Evolutionary conservation across 163 green algal genomes (phyloP).

Genomic region (Coccomyxa subellipsoidea): DNA sequence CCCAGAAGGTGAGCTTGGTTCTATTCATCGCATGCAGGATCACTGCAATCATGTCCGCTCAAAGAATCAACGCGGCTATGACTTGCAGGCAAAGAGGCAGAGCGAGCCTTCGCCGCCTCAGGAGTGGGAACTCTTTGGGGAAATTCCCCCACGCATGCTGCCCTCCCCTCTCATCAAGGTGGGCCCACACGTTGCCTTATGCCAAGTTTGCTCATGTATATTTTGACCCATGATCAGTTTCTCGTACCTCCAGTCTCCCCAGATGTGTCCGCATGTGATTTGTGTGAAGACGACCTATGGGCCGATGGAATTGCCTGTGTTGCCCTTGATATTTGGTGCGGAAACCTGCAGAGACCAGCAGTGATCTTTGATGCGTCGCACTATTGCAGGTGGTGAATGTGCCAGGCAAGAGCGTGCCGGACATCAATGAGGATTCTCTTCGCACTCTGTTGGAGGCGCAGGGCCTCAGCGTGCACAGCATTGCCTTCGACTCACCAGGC

Average conservation of each 20-base stretch:
- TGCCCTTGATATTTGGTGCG: background rate
- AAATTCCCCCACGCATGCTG: conserved; percentile 27
- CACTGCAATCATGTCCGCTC: no score
- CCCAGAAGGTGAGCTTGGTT: background rate
- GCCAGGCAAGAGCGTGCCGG: background rate
- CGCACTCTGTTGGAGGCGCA: conserved; percentile 17
- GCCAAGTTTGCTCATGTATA: no score
- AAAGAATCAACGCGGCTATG: no score
- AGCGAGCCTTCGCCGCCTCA: background rate
- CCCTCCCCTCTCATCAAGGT: conserved; percentile 28
- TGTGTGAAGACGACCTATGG: no score
- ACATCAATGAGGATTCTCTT: conserved; percentile 15
- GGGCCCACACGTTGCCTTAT: no score
- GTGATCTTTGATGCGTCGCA: background rate
- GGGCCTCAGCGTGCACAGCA: conserved; percentile 21
- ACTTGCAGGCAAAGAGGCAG: background rate
- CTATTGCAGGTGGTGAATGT: background rate
- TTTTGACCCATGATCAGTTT: no score
- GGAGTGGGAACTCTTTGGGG: conserved; percentile 37
- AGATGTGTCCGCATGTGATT: no score
- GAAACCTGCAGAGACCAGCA: background rate
- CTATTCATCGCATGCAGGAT: no score
- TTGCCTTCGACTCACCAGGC: conserved; percentile 16
- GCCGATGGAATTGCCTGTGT: no score
- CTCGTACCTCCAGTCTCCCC: no score